A percentile compares a stretch with the other conserved stretches of the same genome.
Evolutionary conservation across 768 basidiomycete genomes (phyloP).

Genomic region (Leccinum rimulosum): DNA sequence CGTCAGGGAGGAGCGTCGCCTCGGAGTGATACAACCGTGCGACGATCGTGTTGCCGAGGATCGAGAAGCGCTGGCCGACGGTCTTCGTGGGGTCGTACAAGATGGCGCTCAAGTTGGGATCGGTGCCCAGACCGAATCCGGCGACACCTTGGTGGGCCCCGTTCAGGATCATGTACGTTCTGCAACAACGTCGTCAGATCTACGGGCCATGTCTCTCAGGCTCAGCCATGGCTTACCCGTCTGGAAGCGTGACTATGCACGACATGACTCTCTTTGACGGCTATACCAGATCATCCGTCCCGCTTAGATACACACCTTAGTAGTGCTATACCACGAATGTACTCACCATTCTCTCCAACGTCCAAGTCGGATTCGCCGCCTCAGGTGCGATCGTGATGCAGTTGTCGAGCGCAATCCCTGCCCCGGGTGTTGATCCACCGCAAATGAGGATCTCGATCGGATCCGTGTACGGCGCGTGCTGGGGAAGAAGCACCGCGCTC

Average conservation of each 20-base stretch:
- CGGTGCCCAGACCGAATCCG: conserved; percentile 66
- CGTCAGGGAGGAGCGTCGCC: conserved; percentile 72
- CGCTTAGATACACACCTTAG: neutral
- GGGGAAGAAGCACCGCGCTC: conserved; percentile 65
- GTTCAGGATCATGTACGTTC: conserved; percentile 75
- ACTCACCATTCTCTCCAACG: conserved; percentile 75
- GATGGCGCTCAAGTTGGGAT: conserved; percentile 63
- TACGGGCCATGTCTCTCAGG: neutral
- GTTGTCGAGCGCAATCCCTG: conserved; percentile 56
- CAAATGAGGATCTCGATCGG: conserved; percentile 70
- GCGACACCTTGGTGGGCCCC: conserved; percentile 69
- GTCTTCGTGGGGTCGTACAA: conserved; percentile 69
- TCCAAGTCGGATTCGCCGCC: conserved; percentile 58
- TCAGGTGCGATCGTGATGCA: conserved; percentile 73
- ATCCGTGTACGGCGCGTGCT: conserved; percentile 69
- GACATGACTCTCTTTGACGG: conserved; percentile 77
- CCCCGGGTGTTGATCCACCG: conserved; percentile 67
- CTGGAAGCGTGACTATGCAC: conserved; percentile 66
- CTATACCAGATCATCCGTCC: conserved; percentile 30
- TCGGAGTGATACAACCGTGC: conserved; percentile 79
- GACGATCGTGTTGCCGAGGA: conserved; percentile 65
- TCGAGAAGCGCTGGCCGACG: conserved; percentile 58
- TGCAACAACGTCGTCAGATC: conserved; percentile 35
- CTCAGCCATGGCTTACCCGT: conserved; percentile 18
- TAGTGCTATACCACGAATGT: neutral